phyloP scores from a whole-genome alignment of 2,329 filamentous ascomycete species.

The Aspergillus fijiensis region DNA sequence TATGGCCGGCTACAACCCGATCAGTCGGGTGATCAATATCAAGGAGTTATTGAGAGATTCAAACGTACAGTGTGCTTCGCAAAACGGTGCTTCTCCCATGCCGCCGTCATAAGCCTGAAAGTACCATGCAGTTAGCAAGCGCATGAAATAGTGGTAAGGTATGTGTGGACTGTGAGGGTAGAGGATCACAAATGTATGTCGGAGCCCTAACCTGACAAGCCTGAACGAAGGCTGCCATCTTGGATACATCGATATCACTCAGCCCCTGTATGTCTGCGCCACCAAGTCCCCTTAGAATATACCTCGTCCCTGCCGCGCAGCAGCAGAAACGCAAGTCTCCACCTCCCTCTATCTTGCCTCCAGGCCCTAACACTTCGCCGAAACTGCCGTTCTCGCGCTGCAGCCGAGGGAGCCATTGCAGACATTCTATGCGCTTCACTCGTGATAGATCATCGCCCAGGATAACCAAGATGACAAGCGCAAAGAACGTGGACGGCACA shows the following conservation, averaged over 20 bases:
- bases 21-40: background rate
- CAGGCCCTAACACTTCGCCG: constrained; percentile 71
- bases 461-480: constrained; percentile 69
- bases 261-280: constrained; percentile 55
- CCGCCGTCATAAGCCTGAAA: constrained; percentile 78
- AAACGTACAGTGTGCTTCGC: constrained; percentile 75
- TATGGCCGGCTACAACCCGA: constrained; percentile 69
- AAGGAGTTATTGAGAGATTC: background rate
- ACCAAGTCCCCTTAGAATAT: constrained; percentile 70
- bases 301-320: constrained; percentile 76
- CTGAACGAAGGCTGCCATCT: constrained; percentile 68
- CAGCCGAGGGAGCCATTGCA: constrained; percentile 72
- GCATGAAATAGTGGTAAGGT: background rate
- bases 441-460: constrained; percentile 63
- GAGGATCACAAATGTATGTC: background rate
- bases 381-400: constrained; percentile 88
- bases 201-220: constrained; percentile 54
- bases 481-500: constrained; percentile 85
- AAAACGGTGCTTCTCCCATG: constrained; percentile 71
- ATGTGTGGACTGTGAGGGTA: background rate
- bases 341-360: constrained; percentile 67
- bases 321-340: constrained; percentile 87
- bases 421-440: constrained; percentile 65
- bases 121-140: constrained; percentile 17
- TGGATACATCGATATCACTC: constrained; percentile 72